Percentiles rank a stretch among this genome's conserved stretches.
Evolutionary conservation across 805 yeast genomes (phyloP).

Genomic region (Lipomyces mesembrius): DNA sequence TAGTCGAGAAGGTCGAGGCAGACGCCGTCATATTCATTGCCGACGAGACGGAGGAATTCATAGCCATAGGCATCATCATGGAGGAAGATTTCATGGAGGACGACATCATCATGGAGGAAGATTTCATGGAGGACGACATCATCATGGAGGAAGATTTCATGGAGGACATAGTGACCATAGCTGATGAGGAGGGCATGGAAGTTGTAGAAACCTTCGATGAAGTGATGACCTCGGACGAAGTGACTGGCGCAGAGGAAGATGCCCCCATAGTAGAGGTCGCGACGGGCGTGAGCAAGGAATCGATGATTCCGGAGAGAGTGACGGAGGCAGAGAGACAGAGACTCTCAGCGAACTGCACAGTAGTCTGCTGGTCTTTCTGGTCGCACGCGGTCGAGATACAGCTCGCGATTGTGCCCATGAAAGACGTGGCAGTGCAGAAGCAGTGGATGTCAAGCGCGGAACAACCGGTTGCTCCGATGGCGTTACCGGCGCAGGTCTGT

Average conservation of each 20-base stretch:
- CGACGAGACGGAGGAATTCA: background rate
- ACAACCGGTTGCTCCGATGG: conserved; percentile 23
- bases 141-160: background rate
- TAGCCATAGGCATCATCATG: background rate
- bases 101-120: conserved; percentile 6
- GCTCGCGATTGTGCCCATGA: conserved; percentile 22
- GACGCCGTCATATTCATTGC: background rate
- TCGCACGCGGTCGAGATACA: conserved; percentile 28
- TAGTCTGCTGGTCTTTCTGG: conserved; percentile 32
- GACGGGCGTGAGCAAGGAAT: conserved; percentile 20
- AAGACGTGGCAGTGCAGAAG: conserved; percentile 23
- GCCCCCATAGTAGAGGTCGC: background rate
- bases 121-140: background rate
- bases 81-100: conserved; percentile 6
- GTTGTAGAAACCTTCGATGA: background rate
- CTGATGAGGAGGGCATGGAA: background rate
- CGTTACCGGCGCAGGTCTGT: conserved; percentile 24
- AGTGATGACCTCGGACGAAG: background rate
- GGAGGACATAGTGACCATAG: too few relatives aligned
- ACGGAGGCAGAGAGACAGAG: conserved; percentile 31
- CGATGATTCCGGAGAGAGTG: conserved; percentile 24
- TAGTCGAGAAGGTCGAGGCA: conserved; percentile 2
- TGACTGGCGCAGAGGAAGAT: background rate
- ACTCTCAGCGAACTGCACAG: conserved; percentile 26
- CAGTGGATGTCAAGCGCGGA: conserved; percentile 24